Evolutionary conservation across 306 rosid species (phyloP), one percentile per base, ranked within the genome.

Genomic region (Amphicarpaea edgeworthii): DNA sequence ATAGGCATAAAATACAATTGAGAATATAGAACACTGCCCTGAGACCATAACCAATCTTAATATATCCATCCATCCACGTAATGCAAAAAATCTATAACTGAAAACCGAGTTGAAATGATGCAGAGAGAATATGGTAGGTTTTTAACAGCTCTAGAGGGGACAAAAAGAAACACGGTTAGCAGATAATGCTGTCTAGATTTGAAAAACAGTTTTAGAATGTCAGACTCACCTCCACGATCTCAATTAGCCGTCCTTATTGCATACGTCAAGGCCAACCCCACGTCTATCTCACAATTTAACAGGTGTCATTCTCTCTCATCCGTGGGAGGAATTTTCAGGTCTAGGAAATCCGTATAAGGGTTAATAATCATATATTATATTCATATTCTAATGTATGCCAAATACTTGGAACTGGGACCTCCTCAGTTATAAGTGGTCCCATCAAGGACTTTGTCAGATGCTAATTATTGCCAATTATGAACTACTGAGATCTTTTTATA

Each of bases 171-270:
- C 65, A 72, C 77, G 66, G 32, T 68, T 68, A 32, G 41, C 28
- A 60, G 77, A 78, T 78, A 21, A n/a, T 54, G 53, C 67, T 78
- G 83, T 78, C 83, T 73, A 5, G 24, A 61, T 73, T 16, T 41
- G n/a, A 71, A 64, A 64, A 42, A 34, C 23, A 10, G 45, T 72
- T 49, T 70, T 26, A 21, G 73, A 77, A 73, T 65, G 40, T 57
- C 68, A 82, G 83, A 83, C 70, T 74, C 77, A 74, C 49, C 81
- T 15, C 79, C 87, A 83, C 84, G 78, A 68, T 79, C 84, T 70
- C 59, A 28, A 28, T 5, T 21, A 12, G 46, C 77, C 76, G 76
- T 69, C 79, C 76, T 20, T 54, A 10, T 30, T 23, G 47, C 30
- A 8, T 2, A 34, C 34, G 65, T 78, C 83, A 15, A 14, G 6